These are phyloP conservation scores for Adansonia gregorii DNA, from an alignment of 441 rosid genomes.

Conservation along the genomic window DNA sequence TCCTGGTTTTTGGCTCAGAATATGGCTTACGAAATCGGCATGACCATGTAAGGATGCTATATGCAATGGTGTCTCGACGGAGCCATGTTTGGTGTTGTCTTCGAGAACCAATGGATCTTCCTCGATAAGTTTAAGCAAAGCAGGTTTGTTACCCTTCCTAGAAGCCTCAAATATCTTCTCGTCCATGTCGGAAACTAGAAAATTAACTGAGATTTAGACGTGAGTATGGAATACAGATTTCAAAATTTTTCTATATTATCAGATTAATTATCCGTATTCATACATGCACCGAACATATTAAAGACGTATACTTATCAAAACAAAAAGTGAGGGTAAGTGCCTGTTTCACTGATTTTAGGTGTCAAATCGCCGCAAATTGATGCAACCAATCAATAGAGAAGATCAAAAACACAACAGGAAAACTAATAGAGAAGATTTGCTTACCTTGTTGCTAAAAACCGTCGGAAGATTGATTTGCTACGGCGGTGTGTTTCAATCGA, in stretches of 20 bases:
- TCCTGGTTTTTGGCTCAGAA: conserved; percentile 22
- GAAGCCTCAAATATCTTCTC: conserved; percentile 26
- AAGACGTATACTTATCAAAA: too few species aligned
- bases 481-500: too few species aligned
- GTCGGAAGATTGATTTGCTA: too few species aligned
- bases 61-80: conserved; percentile 14
- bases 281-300: too few species aligned
- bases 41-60: conserved; percentile 21
- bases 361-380: not conserved
- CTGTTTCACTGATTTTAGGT: not conserved
- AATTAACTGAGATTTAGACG: too few species aligned
- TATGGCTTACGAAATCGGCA: conserved; percentile 16
- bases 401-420: too few species aligned
- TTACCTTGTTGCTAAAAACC: too few species aligned
- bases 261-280: too few species aligned
- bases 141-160: conserved; percentile 3
- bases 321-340: too few species aligned
- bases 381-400: not conserved
- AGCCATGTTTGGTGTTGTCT: conserved; percentile 8
- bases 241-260: too few species aligned
- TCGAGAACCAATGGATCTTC: conserved; percentile 27
- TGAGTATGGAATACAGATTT: too few species aligned
- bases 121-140: conserved; percentile 4
- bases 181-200: not conserved
- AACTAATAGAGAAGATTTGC: too few species aligned